Base-by-base conservation (phyloP, 75 land plant genomes). In the Cupressus sempervirens region DNA sequence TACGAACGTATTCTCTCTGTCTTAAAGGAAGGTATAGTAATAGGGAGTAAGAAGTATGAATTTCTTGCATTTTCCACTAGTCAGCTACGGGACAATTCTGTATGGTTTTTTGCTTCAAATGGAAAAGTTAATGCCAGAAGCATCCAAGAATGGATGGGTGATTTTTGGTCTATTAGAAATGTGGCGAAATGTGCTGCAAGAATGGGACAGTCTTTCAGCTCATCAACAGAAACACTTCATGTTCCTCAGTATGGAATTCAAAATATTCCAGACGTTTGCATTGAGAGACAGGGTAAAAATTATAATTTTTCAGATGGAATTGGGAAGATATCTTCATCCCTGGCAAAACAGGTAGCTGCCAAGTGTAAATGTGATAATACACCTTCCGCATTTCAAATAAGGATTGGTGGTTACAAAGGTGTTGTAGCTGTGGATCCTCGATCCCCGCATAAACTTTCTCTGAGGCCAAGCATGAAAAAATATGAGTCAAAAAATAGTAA, bases 151-250 rank as follows among this genome's bases (percentile, higher is more conserved):
- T 91, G 95, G 95, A 97, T 96, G 99, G 98, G 99, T n/a, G 88
- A 92, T 80, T 97, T 97, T 84, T 46, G 86, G 35, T 32, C 68
- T 8, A 95, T 97, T 38, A 90, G 89, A 76, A 97, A 95, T 89
- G 95, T 95, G 67, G 98, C 98, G 29, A 97, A 97, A 87, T 97
- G 95, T 89, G 94, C 98, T 77, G 96, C 98, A 6, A 90, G 99
- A 84, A 90, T 97, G 83, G 99, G 99, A 15, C 98, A 97, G 76
- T 94, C 96, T 35, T 97, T 97, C 54, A 87, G 98, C 54, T 95
- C 98, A 0, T 97, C 98, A 0, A 96, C 87, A 4, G 91, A 92
- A 83, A 91, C 96, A 50, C 85, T 95, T 7, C 88, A 85, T 58
- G 98, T 95, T 76, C 6, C 16, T 40, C 40, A 32, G 41, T 34